Evolutionary conservation across 441 rosid genomes (phyloP).

Genomic region (Populus hybrid): DNA sequence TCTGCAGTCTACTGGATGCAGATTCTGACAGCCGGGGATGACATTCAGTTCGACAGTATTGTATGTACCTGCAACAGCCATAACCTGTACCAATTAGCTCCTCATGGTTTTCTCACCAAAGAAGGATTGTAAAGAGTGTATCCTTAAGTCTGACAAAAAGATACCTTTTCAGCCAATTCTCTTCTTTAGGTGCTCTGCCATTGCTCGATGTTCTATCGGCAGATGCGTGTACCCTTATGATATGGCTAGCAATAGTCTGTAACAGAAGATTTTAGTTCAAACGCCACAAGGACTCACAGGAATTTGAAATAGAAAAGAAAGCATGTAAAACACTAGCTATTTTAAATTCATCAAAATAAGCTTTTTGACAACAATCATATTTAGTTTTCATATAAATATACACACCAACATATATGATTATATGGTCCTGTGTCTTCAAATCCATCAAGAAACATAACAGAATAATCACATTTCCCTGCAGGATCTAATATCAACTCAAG

Average conservation of each 20-base stretch:
- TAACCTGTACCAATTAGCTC: slow-evolving; percentile 18
- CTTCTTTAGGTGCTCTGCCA: slow-evolving; percentile 58
- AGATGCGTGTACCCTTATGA: slow-evolving; percentile 94
- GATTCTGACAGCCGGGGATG: slow-evolving; percentile 81
- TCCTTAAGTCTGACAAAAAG: slow-evolving; percentile 6
- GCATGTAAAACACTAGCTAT: background rate
- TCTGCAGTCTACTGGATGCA: slow-evolving; percentile 73
- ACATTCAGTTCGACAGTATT: slow-evolving; percentile 77
- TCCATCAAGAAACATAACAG: background rate
- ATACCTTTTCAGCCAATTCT: slow-evolving; percentile 95
- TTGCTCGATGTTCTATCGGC: slow-evolving; percentile 56
- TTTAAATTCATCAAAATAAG: background rate
- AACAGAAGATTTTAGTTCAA: slow-evolving; percentile 20
- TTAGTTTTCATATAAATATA: background rate
- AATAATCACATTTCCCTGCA: background rate
- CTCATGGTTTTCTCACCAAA: slow-evolving; percentile 12
- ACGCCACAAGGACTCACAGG: background rate
- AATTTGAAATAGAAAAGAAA: background rate
- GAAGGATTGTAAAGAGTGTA: background rate
- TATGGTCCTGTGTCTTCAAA: background rate
- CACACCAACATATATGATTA: background rate
- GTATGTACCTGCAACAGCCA: slow-evolving; percentile 55
- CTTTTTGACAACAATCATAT: background rate
- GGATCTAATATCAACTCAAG: background rate
- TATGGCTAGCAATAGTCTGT: slow-evolving; percentile 90